These are phyloP conservation scores for Hymenoscyphus repandus DNA, from an alignment of 2,329 filamentous ascomycete species.

Conservation along the genomic window DNA sequence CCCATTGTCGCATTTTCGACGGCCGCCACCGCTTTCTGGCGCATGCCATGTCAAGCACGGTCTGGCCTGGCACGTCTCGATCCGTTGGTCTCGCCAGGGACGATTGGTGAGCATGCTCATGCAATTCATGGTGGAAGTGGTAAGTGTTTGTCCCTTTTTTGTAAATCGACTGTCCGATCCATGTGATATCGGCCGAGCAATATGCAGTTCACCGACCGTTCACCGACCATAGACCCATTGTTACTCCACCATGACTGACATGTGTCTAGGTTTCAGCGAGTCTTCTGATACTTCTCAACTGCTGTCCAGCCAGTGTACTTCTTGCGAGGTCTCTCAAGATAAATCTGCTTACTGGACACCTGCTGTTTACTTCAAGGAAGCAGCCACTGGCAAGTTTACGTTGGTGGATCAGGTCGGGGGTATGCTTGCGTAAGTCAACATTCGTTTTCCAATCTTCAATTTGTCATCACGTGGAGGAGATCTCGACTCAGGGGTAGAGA, in stretches of 20 bases:
- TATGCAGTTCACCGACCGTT: too few relatives aligned
- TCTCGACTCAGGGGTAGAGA: too few relatives aligned
- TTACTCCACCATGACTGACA: background rate
- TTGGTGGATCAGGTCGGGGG: slow-evolving; percentile 72
- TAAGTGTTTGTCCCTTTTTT: slow-evolving; percentile 40
- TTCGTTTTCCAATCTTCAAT: slow-evolving; percentile 2
- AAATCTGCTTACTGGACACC: slow-evolving; percentile 67
- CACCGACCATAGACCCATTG: background rate
- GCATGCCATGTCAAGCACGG: slow-evolving; percentile 74
- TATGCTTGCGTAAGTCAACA: slow-evolving; percentile 69
- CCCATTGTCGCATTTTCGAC: slow-evolving; percentile 1
- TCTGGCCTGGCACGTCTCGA: slow-evolving; percentile 70
- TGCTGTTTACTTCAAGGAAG: slow-evolving; percentile 43
- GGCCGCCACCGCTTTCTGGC: slow-evolving; percentile 69
- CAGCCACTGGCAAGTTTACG: slow-evolving; percentile 40
- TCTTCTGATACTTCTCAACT: slow-evolving; percentile 54
- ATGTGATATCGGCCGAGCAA: background rate
- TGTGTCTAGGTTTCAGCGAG: slow-evolving; percentile 56
- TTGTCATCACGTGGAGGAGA: background rate
- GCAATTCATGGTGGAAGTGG: slow-evolving; percentile 70
- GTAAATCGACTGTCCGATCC: background rate
- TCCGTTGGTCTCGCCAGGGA: slow-evolving; percentile 63
- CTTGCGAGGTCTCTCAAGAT: slow-evolving; percentile 57
- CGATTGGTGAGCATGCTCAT: slow-evolving; percentile 62
- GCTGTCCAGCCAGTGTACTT: slow-evolving; percentile 55